These are phyloP conservation scores for Apiotrichum akiyoshidainum DNA, from an alignment of 1,284 basidiomycete genomes.

Conservation along the genomic window DNA sequence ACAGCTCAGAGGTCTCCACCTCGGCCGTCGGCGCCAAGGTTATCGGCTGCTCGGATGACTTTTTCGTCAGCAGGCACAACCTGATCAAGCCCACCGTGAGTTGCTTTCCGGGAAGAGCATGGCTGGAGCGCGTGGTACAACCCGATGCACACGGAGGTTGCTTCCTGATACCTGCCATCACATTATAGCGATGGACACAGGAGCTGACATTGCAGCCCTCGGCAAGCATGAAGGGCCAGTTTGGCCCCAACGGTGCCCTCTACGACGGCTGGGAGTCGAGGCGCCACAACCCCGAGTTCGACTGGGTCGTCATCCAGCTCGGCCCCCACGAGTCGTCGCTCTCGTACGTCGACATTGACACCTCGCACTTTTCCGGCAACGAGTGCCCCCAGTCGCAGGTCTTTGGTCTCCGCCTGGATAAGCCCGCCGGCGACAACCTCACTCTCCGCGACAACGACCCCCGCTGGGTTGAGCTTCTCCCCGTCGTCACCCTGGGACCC, in stretches of 20 bases:
- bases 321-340: slow-evolving; percentile 70
- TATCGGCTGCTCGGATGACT: slow-evolving; percentile 83
- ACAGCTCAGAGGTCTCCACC: slow-evolving; percentile 74
- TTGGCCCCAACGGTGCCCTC: slow-evolving; percentile 90
- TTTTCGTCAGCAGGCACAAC: slow-evolving; percentile 84
- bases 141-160: too few relatives aligned
- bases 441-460: slow-evolving; percentile 25
- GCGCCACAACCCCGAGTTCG: slow-evolving; percentile 80
- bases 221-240: slow-evolving; percentile 81
- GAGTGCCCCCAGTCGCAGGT: slow-evolving; percentile 82
- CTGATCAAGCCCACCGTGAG: slow-evolving; percentile 76
- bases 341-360: slow-evolving; percentile 91
- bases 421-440: slow-evolving; percentile 49
- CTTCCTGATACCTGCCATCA: too few relatives aligned
- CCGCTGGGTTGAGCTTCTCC: slow-evolving; percentile 72
- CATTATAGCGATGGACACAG: too few relatives aligned
- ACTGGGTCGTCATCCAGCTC: slow-evolving; percentile 91
- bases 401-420: slow-evolving; percentile 56
- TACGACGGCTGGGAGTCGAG: slow-evolving; percentile 94
- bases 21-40: slow-evolving; percentile 76
- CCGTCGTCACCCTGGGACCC: slow-evolving; percentile 72
- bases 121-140: too few relatives aligned
- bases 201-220: slow-evolving; percentile 55
- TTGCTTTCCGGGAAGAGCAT: neutral
- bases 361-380: slow-evolving; percentile 93